These are phyloP conservation scores for Mycena venus DNA, from an alignment of 768 basidiomycete genomes.

Conservation along the genomic window DNA sequence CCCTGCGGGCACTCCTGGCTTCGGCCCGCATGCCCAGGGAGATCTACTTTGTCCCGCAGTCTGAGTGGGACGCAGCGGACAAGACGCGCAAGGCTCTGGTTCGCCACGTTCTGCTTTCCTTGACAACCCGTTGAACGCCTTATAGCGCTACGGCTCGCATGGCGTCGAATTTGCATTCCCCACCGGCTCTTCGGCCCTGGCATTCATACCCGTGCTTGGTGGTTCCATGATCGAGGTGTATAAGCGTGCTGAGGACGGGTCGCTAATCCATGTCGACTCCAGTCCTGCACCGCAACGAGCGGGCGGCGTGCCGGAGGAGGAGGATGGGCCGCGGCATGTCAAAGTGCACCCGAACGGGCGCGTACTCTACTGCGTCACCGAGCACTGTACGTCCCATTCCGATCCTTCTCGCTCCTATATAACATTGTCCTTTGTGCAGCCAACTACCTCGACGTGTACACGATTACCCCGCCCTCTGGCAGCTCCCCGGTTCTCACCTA, in stretches of 20 bases:
- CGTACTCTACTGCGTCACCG: conserved; percentile 65
- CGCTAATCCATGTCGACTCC: conserved; percentile 52
- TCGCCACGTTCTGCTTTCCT: conserved; percentile 23
- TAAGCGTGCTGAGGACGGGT: conserved; percentile 45
- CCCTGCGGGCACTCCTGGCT: conserved; percentile 47
- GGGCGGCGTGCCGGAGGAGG: conserved; percentile 35
- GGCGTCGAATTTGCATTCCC: conserved; percentile 60
- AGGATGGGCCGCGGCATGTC: conserved; percentile 67
- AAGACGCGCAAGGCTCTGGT: conserved; percentile 66
- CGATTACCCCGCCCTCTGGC: conserved; percentile 40
- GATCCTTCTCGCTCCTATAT: neutral
- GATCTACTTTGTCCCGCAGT: conserved; percentile 59
- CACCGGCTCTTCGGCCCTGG: conserved; percentile 40
- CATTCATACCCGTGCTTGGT: conserved; percentile 65
- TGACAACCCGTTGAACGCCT: neutral
- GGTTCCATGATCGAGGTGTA: conserved; percentile 64
- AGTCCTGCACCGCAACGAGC: conserved; percentile 53
- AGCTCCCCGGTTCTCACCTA: conserved; percentile 29
- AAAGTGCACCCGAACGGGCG: conserved; percentile 66
- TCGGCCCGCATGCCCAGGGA: conserved; percentile 61
- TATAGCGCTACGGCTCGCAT: conserved; percentile 65
- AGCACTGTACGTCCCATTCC: conserved; percentile 56
- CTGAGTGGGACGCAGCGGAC: conserved; percentile 59
- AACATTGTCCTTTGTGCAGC: too few relatives aligned
- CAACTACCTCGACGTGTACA: conserved; percentile 61